phyloP scores from a whole-genome alignment of 2,329 filamentous ascomycete genomes.

The Penicillium sp. region DNA sequence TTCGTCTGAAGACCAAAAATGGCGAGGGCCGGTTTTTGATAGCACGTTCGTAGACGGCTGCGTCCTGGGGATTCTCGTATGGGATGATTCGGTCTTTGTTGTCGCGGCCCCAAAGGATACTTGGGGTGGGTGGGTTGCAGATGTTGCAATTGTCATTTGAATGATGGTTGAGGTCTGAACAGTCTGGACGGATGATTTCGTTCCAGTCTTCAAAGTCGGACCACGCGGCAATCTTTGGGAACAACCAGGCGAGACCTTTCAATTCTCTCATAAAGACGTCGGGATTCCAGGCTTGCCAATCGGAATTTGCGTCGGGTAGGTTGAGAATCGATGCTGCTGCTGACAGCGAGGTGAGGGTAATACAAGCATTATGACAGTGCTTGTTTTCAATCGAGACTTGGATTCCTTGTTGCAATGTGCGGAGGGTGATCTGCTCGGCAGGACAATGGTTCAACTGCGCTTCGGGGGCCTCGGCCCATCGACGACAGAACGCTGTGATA shows the following conservation, averaged over 20 bases:
- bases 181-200: slow-evolving; percentile 9
- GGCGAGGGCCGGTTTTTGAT: slow-evolving; percentile 50
- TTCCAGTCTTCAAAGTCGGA: slow-evolving; percentile 34
- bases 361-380: slow-evolving; percentile 34
- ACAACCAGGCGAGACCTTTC: slow-evolving; percentile 33
- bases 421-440: slow-evolving; percentile 22
- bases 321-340: slow-evolving; percentile 21
- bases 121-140: slow-evolving; percentile 37
- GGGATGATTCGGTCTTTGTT: slow-evolving; percentile 37
- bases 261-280: slow-evolving; percentile 28
- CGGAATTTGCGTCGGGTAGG: slow-evolving; percentile 13
- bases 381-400: slow-evolving; percentile 16
- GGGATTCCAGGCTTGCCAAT: slow-evolving; percentile 32
- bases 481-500: slow-evolving; percentile 34
- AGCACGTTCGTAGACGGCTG: slow-evolving; percentile 52
- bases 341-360: slow-evolving; percentile 33
- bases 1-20: slow-evolving; percentile 42
- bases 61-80: slow-evolving; percentile 54
- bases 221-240: slow-evolving; percentile 30
- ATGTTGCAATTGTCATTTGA: slow-evolving; percentile 22
- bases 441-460: slow-evolving; percentile 23
- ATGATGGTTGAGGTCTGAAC: neutral
- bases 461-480: slow-evolving; percentile 25
- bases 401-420: slow-evolving; percentile 18
- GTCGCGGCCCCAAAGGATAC: slow-evolving; percentile 36